phyloP scores from a whole-genome alignment of 495 filamentous ascomycete genomes.

The Ramalina peruviana region DNA sequence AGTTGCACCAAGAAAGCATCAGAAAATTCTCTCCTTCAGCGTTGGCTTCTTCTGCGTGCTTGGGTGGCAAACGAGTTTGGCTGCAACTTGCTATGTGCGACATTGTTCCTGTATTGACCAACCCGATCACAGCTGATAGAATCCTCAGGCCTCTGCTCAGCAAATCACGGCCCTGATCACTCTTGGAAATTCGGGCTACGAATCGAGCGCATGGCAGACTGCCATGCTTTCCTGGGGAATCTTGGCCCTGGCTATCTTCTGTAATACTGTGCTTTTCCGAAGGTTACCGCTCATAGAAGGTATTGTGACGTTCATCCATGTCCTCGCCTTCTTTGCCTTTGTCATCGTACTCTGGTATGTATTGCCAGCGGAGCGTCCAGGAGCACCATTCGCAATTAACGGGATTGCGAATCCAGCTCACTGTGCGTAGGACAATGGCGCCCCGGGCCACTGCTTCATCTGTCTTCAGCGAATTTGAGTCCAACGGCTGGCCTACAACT shows the following conservation, averaged over 20 bases:
- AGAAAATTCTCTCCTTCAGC: conserved; percentile 28
- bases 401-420: conserved; percentile 1
- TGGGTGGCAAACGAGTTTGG: conserved; percentile 31
- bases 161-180: conserved; percentile 33
- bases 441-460: conserved; percentile 32
- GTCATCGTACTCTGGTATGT: conserved; percentile 38
- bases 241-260: conserved; percentile 31
- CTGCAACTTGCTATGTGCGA: conserved; percentile 23
- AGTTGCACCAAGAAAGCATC: conserved; percentile 24
- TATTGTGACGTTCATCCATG: conserved; percentile 43
- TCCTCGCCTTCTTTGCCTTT: conserved; percentile 46
- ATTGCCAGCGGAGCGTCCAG: background rate
- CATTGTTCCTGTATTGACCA: background rate
- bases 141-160: conserved; percentile 21
- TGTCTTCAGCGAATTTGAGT: conserved; percentile 42
- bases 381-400: background rate
- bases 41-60: conserved; percentile 32
- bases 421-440: conserved; percentile 25
- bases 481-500: conserved; percentile 38
- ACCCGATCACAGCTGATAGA: background rate
- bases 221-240: conserved; percentile 32
- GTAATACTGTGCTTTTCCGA: conserved; percentile 43
- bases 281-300: conserved; percentile 42
- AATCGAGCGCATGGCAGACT: conserved; percentile 29
- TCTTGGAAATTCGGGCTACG: conserved; percentile 26